These are phyloP conservation scores for Calonectria henricotiae DNA, from an alignment of 2,329 filamentous ascomycete genomes.

Conservation along the genomic window DNA sequence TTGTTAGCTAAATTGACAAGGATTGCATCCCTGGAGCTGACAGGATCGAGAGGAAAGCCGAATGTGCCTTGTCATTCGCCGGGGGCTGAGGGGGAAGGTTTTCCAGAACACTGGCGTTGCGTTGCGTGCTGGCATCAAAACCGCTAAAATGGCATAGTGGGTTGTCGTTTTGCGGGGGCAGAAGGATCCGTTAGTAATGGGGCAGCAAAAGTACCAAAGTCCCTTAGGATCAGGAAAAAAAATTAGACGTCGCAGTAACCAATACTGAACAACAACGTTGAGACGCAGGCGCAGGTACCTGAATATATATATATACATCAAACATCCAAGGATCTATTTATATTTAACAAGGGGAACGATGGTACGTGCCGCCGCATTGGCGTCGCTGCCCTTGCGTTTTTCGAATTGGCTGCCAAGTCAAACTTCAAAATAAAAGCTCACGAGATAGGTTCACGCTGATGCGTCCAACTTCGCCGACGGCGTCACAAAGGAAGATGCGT, in stretches of 20 bases:
- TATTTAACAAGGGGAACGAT: slow-evolving; percentile 9
- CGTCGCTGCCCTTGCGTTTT: neutral
- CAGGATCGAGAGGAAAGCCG: neutral
- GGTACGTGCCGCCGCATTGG: slow-evolving; percentile 2
- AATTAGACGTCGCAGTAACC: neutral
- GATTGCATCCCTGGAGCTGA: neutral
- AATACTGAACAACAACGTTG: neutral
- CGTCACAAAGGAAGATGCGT: slow-evolving; percentile 80
- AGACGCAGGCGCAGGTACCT: neutral
- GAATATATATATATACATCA: neutral
- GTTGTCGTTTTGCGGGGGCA: slow-evolving; percentile 42
- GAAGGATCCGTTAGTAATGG: slow-evolving; percentile 31
- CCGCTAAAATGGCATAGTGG: slow-evolving; percentile 51
- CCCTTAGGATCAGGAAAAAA: slow-evolving; percentile 10
- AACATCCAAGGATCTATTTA: neutral
- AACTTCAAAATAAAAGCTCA: slow-evolving; percentile 26
- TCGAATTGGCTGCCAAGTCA: neutral
- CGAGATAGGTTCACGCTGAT: slow-evolving; percentile 80
- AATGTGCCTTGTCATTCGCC: slow-evolving; percentile 5
- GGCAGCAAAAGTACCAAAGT: neutral
- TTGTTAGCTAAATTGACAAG: neutral
- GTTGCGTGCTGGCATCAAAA: slow-evolving; percentile 42
- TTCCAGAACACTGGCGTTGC: neutral
- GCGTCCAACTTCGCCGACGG: slow-evolving; percentile 80
- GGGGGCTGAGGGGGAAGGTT: neutral